Percentiles rank a stretch among this genome's conserved stretches.
Evolutionary conservation across 2,329 filamentous ascomycete species (phyloP).

Genomic region (Acephala macrosclerotiorum): DNA sequence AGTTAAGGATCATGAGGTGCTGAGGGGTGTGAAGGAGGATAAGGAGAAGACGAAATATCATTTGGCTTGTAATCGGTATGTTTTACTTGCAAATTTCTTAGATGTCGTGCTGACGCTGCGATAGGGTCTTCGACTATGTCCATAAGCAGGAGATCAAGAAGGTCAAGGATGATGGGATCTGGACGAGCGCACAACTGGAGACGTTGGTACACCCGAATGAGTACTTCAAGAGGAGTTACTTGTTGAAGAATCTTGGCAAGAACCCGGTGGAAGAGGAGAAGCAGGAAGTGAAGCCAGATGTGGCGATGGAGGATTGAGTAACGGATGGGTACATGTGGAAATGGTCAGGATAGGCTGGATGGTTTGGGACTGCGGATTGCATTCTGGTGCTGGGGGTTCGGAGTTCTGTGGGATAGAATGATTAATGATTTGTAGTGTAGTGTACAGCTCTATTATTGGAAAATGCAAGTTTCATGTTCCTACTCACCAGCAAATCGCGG

Average conservation of each 20-base stretch:
- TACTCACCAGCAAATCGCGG: no score
- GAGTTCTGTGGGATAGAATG: constrained; percentile 6
- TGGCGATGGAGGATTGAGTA: constrained; percentile 60
- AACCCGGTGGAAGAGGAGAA: constrained; percentile 45
- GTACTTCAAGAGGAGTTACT: constrained; percentile 94
- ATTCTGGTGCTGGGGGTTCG: constrained; percentile 6
- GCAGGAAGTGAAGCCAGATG: constrained; percentile 53
- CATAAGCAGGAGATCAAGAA: constrained; percentile 82
- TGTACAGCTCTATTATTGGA: not conserved
- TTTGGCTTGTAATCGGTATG: constrained; percentile 89
- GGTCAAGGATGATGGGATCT: constrained; percentile 76
- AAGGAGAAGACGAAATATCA: constrained; percentile 89
- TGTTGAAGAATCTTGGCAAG: constrained; percentile 77
- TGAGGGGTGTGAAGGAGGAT: constrained; percentile 86
- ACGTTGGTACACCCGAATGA: constrained; percentile 98
- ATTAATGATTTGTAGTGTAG: not conserved
- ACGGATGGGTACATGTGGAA: not conserved
- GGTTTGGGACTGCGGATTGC: not conserved
- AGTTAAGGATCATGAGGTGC: constrained; percentile 76
- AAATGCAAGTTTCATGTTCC: no score
- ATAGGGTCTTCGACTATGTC: constrained; percentile 83
- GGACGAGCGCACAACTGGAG: constrained; percentile 80
- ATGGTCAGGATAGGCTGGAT: not conserved
- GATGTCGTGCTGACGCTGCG: constrained; percentile 7
- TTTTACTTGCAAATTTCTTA: not conserved